These are phyloP conservation scores for Astrocystis sublimbata DNA, from an alignment of 495 filamentous ascomycete species.

Conservation along the genomic window DNA sequence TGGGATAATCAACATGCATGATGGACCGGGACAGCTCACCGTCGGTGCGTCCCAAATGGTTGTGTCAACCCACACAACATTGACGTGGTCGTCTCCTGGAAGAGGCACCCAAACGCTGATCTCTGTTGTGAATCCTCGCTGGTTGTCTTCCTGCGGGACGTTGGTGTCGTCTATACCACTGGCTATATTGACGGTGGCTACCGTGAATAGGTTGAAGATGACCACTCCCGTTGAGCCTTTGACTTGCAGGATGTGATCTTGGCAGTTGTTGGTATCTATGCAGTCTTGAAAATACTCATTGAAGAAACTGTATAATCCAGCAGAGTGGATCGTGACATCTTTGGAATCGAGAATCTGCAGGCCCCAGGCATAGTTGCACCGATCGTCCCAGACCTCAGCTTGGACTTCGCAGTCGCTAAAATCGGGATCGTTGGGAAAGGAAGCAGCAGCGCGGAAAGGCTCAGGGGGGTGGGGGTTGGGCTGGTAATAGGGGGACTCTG, in stretches of 20 bases:
- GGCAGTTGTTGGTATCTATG: slow-evolving; percentile 39
- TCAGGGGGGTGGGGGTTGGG: slow-evolving; percentile 69
- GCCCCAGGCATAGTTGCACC: slow-evolving; percentile 52
- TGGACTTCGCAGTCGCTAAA: slow-evolving; percentile 33
- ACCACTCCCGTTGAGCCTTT: slow-evolving; percentile 24
- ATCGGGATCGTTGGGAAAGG: slow-evolving; percentile 55
- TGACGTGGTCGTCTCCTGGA: slow-evolving; percentile 16
- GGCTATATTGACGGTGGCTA: slow-evolving; percentile 21
- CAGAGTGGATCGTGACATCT: slow-evolving; percentile 51
- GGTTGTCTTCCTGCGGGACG: slow-evolving; percentile 3
- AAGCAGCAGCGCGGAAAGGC: slow-evolving; percentile 60
- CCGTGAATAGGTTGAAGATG: slow-evolving; percentile 31
- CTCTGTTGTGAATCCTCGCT: slow-evolving; percentile 26
- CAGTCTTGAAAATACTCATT: slow-evolving; percentile 51
- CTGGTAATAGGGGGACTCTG: slow-evolving; percentile 89
- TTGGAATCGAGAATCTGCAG: slow-evolving; percentile 51
- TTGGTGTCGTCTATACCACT: slow-evolving; percentile 18
- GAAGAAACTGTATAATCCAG: slow-evolving; percentile 64
- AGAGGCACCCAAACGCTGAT: slow-evolving; percentile 28
- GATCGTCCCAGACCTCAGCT: neutral
- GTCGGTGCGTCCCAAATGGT: slow-evolving; percentile 18
- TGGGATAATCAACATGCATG: slow-evolving; percentile 24
- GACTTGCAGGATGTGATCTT: slow-evolving; percentile 33
- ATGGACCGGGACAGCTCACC: slow-evolving; percentile 2
- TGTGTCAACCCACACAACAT: slow-evolving; percentile 22